Base-by-base conservation (phyloP, 257 asterid species). In the Nemophila menziesii region DNA sequence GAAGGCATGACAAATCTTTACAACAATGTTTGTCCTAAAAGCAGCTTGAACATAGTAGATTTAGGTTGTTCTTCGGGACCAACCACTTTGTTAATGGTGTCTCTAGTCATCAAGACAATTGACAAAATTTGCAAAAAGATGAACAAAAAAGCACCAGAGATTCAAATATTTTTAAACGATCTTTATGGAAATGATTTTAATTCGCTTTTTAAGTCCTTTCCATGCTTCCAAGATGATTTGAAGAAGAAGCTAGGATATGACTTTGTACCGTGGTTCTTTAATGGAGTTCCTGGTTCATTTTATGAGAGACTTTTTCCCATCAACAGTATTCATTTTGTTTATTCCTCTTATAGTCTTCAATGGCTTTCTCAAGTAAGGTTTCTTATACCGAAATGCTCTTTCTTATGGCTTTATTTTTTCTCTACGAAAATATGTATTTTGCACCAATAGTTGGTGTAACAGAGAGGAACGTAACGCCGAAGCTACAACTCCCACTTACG, bases 401-500 rank as follows among this genome's bases (percentile, higher is more conserved):
- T 57, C 63, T 33, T 46, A 57, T 55, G 63, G 45, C 10, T 20
- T 48, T n/a, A n/a, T n/a, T n/a, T n/a, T n/a, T n/a, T n/a, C n/a
- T n/a, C n/a, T n/a, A n/a, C n/a, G n/a, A n/a, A n/a, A n/a, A n/a
- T n/a, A n/a, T n/a, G n/a, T n/a, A n/a, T n/a, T n/a, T n/a, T n/a
- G n/a, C n/a, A n/a, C n/a, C n/a, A n/a, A n/a, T n/a, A n/a, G n/a
- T n/a, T n/a, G n/a, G n/a, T n/a, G n/a, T n/a, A n/a, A n/a, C n/a
- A n/a, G n/a, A n/a, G n/a, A n/a, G n/a, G n/a, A n/a, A n/a, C n/a
- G n/a, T n/a, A n/a, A n/a, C n/a, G n/a, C n/a, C n/a, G n/a, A n/a
- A n/a, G n/a, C n/a, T n/a, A n/a, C n/a, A n/a, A n/a, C n/a, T n/a
- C n/a, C n/a, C n/a, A n/a, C n/a, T n/a, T n/a, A n/a, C n/a, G n/a